A percentile compares a stretch with the other conserved stretches of the same genome.
phyloP scores from a whole-genome alignment of 2,329 filamentous ascomycete genomes.

The Exserohilum rostratum region DNA sequence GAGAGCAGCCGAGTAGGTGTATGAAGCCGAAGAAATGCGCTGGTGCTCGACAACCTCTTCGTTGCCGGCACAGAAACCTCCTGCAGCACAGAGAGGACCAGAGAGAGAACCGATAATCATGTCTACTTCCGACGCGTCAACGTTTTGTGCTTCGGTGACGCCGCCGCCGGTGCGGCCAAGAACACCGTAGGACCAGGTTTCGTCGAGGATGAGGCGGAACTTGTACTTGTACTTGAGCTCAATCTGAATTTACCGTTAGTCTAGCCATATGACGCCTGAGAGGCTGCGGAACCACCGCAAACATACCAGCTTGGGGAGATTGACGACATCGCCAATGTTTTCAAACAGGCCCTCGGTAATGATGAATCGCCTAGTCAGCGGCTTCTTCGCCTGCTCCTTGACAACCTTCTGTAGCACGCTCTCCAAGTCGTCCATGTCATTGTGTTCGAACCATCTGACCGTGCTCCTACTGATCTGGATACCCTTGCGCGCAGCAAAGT shows the following conservation, averaged over 20 bases:
- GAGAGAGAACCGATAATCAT: slow-evolving; percentile 96
- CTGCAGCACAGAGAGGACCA: slow-evolving; percentile 87
- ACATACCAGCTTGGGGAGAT: slow-evolving; percentile 82
- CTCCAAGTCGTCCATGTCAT: slow-evolving; percentile 93
- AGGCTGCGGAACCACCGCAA: background rate
- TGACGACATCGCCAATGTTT: slow-evolving; percentile 80
- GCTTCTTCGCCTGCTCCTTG: slow-evolving; percentile 86
- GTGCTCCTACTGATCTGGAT: slow-evolving; percentile 90
- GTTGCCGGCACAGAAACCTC: slow-evolving; percentile 92
- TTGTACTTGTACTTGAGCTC: slow-evolving; percentile 96
- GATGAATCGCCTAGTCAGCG: slow-evolving; percentile 89
- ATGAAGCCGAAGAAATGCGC: slow-evolving; percentile 87
- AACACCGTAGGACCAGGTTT: slow-evolving; percentile 96
- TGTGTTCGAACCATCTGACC: slow-evolving; percentile 93
- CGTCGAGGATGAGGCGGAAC: slow-evolving; percentile 95
- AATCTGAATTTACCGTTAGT: slow-evolving; percentile 59
- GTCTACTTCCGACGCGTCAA: slow-evolving; percentile 90
- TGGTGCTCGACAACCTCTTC: slow-evolving; percentile 95
- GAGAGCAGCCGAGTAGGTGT: slow-evolving; percentile 93
- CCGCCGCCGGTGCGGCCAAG: slow-evolving; percentile 89
- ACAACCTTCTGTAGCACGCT: slow-evolving; percentile 81
- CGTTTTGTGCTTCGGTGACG: slow-evolving; percentile 94
- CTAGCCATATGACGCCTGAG: background rate
- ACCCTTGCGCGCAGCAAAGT: slow-evolving; percentile 92
- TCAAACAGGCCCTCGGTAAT: slow-evolving; percentile 96